These are phyloP conservation scores for Erucastrum elatum DNA, from an alignment of 345 rosid genomes.

Conservation along the genomic window DNA sequence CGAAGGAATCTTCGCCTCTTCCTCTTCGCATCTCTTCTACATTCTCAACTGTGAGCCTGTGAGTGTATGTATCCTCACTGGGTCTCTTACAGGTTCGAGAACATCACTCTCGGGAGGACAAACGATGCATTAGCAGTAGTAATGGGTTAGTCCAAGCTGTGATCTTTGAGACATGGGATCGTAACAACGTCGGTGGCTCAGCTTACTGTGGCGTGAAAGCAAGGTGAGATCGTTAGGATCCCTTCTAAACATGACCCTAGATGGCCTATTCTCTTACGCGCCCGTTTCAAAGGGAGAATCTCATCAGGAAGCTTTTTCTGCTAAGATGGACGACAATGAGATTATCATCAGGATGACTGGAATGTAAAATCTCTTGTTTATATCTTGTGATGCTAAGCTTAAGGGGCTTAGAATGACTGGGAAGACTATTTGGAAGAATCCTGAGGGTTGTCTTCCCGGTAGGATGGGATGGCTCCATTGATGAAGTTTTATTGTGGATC, in stretches of 20 bases:
- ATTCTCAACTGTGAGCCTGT: background rate
- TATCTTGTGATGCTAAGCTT: no score
- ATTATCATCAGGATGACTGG: no score
- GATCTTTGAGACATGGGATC: constrained; percentile 89
- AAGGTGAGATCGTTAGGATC: no score
- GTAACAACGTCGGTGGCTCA: constrained; percentile 93
- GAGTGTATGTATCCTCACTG: background rate
- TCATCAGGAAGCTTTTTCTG: no score
- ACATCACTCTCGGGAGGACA: constrained; percentile 74
- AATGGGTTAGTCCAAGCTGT: constrained; percentile 75
- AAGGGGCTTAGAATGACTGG: no score
- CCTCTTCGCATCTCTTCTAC: background rate
- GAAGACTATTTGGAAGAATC: no score
- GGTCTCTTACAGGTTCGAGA: constrained; percentile 57
- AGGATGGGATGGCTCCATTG: constrained; percentile 61
- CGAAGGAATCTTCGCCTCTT: constrained; percentile 71
- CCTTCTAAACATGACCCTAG: no score
- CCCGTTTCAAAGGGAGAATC: no score
- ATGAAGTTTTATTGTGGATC: constrained; percentile 55
- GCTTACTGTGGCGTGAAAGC: constrained; percentile 99
- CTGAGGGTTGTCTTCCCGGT: constrained; percentile 65
- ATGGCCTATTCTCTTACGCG: no score
- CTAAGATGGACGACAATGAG: no score
- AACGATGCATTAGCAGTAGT: constrained; percentile 23
- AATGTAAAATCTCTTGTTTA: no score